These are phyloP conservation scores for Articulospora tetracladia DNA, from an alignment of 495 filamentous ascomycete genomes.

Conservation along the genomic window DNA sequence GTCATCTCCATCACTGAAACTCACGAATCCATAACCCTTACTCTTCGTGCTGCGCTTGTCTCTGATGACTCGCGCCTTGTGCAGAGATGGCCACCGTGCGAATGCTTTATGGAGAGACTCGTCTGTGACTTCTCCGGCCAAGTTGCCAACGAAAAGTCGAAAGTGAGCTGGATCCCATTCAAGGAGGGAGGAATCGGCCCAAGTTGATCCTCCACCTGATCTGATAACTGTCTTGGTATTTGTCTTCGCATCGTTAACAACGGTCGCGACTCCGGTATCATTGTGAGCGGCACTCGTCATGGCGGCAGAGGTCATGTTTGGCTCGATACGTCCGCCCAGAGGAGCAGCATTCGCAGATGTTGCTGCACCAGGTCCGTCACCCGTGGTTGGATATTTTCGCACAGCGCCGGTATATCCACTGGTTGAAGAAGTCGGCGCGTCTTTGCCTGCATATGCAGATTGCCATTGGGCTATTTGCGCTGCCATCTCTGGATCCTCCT, in stretches of 20 bases:
- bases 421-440: constrained; percentile 33
- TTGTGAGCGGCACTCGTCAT: constrained; percentile 34
- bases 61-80: constrained; percentile 90
- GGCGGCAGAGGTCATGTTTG: constrained; percentile 29
- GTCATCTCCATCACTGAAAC: constrained; percentile 91
- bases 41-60: constrained; percentile 95
- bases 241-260: constrained; percentile 36
- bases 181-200: constrained; percentile 79
- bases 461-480: constrained; percentile 97
- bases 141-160: constrained; percentile 91
- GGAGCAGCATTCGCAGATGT: constrained; percentile 46
- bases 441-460: constrained; percentile 66
- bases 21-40: constrained; percentile 94
- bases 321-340: constrained; percentile 29
- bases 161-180: constrained; percentile 98
- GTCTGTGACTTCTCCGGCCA: constrained; percentile 98
- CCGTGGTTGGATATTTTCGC: constrained; percentile 14
- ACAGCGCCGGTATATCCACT: constrained; percentile 22
- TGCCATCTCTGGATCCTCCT: constrained; percentile 78
- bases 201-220: constrained; percentile 82
- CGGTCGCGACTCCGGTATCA: constrained; percentile 40
- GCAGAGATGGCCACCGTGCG: constrained; percentile 76
- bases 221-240: constrained; percentile 75
- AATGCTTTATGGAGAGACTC: constrained; percentile 94
- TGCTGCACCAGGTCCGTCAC: constrained; percentile 19